phyloP scores from a whole-genome alignment of 331 rosid species.

The Prunus yedoensis region DNA sequence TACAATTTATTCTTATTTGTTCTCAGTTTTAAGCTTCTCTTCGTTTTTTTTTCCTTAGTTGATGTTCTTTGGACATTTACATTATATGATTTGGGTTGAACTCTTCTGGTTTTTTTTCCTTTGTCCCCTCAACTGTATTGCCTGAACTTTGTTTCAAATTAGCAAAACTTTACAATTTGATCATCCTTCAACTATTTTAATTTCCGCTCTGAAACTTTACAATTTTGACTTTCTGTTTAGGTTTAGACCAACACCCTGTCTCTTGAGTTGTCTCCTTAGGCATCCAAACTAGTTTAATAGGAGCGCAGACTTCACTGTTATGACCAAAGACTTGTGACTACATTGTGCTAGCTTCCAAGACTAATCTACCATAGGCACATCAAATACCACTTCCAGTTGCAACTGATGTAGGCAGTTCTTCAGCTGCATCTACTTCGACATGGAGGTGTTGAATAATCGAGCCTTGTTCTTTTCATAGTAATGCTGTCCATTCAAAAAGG shows the following conservation, averaged over 20 bases:
- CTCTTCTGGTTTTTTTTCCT: background rate
- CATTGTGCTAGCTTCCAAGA: background rate
- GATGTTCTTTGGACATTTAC: background rate
- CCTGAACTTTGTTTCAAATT: background rate
- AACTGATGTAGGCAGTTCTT: background rate
- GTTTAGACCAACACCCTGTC: background rate
- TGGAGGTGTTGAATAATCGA: background rate
- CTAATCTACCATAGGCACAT: background rate
- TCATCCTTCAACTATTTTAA: background rate
- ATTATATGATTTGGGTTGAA: background rate
- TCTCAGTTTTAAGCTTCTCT: background rate
- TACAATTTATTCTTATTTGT: background rate
- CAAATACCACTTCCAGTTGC: background rate
- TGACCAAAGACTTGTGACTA: background rate
- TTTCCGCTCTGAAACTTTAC: background rate
- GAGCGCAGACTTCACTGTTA: background rate
- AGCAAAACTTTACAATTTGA: background rate
- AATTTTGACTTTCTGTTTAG: background rate
- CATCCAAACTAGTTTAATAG: background rate
- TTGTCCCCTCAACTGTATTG: background rate
- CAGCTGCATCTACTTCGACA: background rate
- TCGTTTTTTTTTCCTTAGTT: background rate
- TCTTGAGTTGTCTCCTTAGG: background rate
- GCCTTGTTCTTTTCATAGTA: background rate
- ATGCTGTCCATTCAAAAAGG: background rate